Evolutionary conservation across 2,329 filamentous ascomycete genomes (phyloP), one percentile per base, ranked within the genome.

Genomic region (Nigrospora sphaerica): DNA sequence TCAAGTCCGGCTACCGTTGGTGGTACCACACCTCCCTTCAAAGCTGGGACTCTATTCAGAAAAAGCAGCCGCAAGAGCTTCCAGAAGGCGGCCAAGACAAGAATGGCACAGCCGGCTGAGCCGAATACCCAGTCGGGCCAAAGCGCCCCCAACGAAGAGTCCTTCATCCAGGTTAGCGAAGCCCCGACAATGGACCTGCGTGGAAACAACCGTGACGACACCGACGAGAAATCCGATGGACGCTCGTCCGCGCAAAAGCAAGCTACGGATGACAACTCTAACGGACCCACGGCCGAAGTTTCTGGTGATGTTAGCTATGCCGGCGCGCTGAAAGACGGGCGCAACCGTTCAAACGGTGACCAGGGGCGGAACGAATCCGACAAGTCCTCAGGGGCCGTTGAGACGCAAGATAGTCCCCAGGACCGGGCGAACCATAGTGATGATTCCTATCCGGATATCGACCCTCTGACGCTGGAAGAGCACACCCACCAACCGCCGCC

Each of bases 401-500:
- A 12, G 14, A 35, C 33, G 12, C 42, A 44, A 14, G 33, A 33
- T 35, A 37, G 23, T 16, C 12, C 33, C n/a, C 39, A 49, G 35
- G 41, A 45, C n/a, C 42, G 35, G n/a, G 47, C 46, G 13, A 33
- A n/a, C 16, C 40, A 42, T 16, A 49, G 48, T 39, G 59, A 63
- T 39, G 59, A 60, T 14, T 63, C 61, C 12, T 62, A 61, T 42
- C 61, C 61, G 10, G 61, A 64, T 18, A 49, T 64, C 11, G 61
- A 64, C 37, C 60, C 63, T 19, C 53, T 63, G 52, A 56, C 53
- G 16, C 19, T 60, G 34, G 57, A 61, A 14, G 60, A 60, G 44
- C 58, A 63, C 40, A 48, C 33, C 12, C 58, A 63, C 36, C 48
- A 40, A 12, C 54, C 51, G 4, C 55, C 57, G 9, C 54, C 52